Evolutionary conservation across 768 basidiomycete genomes (phyloP), one percentile per base, ranked within the genome.

Genomic region (Psilocybe cyanescens): DNA sequence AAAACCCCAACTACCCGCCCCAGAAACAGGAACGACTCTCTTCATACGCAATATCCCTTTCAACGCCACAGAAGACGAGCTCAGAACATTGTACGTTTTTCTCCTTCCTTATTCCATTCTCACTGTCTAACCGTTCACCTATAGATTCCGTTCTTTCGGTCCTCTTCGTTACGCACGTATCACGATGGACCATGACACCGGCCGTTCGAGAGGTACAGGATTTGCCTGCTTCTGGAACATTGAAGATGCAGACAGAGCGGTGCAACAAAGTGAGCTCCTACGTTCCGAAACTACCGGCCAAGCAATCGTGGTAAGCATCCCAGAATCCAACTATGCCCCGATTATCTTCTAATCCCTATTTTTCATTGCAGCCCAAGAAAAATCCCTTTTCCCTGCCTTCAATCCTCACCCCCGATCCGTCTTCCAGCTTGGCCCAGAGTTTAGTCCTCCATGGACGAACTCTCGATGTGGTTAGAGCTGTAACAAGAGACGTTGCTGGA

Each of bases 211-310:
- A 49, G 97, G 97, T 28, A 97, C 95, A 5, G 97, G 95, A 3
- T 99, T 99, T 71, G 95, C 90, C 2, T 98, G 95, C 72, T 98
- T 97, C 76, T 98, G 97, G 95, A 94, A 96, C 59, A 87, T 84
- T 62, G 91, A 88, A 64, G 91, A 96, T 64, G 96, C 96, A 14
- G 89, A 96, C 69, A 87, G 87, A 61, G 94, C 87, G 8, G 81
- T 99, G 24, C 81, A 87, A 57, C 92, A 95, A 70, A 91, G 94
- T 61, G 87, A 92, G 28, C 77, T 88, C 4, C 75, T 94, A 4
- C 85, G 85, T 17, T 67, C 78, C 30, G 91, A 94, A 73, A 89
- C 86, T 0, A 81, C 81, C 8, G 86, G 86, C 8, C 74, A 74
- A 51, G 31, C 60, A 0, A 55, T 75, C 19, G 70, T 62, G 28